Percentiles rank a stretch among this genome's conserved stretches.
Evolutionary conservation across 495 filamentous ascomycete genomes (phyloP).

Genomic region (Podospora conica): DNA sequence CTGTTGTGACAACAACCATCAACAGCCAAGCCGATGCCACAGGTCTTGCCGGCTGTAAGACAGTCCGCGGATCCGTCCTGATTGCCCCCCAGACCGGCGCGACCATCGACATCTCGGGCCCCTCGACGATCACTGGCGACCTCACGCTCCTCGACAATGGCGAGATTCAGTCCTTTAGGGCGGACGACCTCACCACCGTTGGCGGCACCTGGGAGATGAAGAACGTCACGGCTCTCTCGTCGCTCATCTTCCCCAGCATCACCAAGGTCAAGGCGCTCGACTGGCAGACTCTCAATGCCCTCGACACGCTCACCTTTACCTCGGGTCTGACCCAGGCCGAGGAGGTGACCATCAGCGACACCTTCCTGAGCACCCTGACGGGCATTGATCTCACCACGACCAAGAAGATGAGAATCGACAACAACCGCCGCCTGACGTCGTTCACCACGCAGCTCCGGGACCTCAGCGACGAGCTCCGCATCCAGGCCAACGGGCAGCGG

Average conservation of each 20-base stretch:
- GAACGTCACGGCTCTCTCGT: conserved; percentile 58
- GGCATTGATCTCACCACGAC: conserved; percentile 69
- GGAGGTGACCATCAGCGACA: conserved; percentile 72
- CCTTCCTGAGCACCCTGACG: conserved; percentile 62
- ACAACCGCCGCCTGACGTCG: conserved; percentile 64
- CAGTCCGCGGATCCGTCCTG: conserved; percentile 62
- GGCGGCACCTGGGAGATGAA: conserved; percentile 60
- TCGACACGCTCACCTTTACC: conserved; percentile 61
- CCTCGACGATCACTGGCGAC: conserved; percentile 61
- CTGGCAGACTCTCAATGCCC: conserved; percentile 66
- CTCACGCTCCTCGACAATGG: conserved; percentile 54
- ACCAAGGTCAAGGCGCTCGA: conserved; percentile 55
- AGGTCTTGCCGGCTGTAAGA: conserved; percentile 57
- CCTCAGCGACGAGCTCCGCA: conserved; percentile 55
- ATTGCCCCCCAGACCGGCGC: conserved; percentile 50
- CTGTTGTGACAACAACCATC: conserved; percentile 49
- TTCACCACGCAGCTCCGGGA: conserved; percentile 68
- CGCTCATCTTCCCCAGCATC: conserved; percentile 58
- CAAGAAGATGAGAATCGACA: conserved; percentile 64
- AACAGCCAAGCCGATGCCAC: conserved; percentile 66
- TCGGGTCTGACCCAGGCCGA: conserved; percentile 56
- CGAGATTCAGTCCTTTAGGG: conserved; percentile 42
- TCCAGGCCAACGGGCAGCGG: conserved; percentile 59
- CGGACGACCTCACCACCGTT: conserved; percentile 41
- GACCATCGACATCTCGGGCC: conserved; percentile 48